Percentiles rank a stretch among this genome's conserved stretches.
These are phyloP conservation scores for Exophiala sp. DNA, from an alignment of 2,329 filamentous ascomycete species.

Conservation along the genomic window DNA sequence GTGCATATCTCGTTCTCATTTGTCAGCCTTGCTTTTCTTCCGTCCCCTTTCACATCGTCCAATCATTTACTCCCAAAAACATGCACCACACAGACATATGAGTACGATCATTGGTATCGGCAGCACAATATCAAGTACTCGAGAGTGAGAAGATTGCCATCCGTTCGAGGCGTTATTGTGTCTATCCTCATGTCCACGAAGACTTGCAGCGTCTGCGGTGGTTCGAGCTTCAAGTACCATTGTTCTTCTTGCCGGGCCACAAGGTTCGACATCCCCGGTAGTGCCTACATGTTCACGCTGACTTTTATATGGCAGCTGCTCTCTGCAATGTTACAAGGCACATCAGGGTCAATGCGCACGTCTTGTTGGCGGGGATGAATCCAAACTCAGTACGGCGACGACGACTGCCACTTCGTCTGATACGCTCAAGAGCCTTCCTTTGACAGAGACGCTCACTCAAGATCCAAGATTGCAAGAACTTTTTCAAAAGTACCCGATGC, in stretches of 20 bases:
- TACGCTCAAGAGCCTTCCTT: neutral
- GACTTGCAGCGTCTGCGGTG: constrained; percentile 31
- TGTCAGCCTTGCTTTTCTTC: constrained; percentile 2
- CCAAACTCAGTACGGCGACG: neutral
- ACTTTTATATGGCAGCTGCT: constrained; percentile 37
- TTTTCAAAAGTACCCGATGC: constrained; percentile 37
- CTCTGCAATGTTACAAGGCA: constrained; percentile 43
- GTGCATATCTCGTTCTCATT: neutral
- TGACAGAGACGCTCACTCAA: constrained; percentile 10
- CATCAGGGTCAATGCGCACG: constrained; percentile 43
- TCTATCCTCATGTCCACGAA: constrained; percentile 6
- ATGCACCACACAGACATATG: neutral
- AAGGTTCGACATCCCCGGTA: constrained; percentile 28
- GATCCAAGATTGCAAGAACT: constrained; percentile 28
- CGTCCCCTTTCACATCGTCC: neutral
- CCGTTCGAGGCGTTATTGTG: neutral
- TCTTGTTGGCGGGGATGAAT: constrained; percentile 11
- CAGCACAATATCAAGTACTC: too few species aligned
- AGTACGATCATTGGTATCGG: too few species aligned
- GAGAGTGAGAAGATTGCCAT: too few species aligned
- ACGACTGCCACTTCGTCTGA: neutral
- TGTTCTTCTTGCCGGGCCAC: constrained; percentile 31
- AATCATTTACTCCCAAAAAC: neutral
- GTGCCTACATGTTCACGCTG: constrained; percentile 5
- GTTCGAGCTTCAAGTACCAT: constrained; percentile 32